Evolutionary conservation across 83 land plant genomes (phyloP).

Genomic region (Diphasiastrum complanatum): DNA sequence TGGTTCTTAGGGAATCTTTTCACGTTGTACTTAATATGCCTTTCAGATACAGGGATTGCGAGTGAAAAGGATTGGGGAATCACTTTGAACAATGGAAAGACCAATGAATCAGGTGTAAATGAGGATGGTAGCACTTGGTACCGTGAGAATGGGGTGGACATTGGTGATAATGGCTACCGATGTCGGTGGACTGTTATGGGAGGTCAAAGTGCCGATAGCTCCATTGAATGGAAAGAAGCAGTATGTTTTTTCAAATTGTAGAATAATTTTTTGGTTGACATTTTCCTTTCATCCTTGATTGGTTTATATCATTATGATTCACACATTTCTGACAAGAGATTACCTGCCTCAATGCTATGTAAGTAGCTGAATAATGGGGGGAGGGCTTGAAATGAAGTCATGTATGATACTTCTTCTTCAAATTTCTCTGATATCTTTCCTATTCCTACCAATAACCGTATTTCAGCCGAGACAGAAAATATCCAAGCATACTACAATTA

Average conservation of each 20-base stretch:
- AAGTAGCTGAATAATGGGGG: too few relatives aligned
- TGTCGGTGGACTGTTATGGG: constrained; percentile 97
- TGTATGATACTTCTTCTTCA: not conserved
- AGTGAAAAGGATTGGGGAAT: constrained; percentile 98
- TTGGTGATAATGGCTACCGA: constrained; percentile 90
- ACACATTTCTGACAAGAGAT: not conserved
- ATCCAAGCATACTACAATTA: too few relatives aligned
- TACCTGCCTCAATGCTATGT: too few relatives aligned
- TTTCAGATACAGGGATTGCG: constrained; percentile 93
- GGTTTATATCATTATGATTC: too few relatives aligned
- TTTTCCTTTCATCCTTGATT: too few relatives aligned
- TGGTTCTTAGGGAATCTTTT: too few relatives aligned
- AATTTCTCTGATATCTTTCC: too few relatives aligned
- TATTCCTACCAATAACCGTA: too few relatives aligned
- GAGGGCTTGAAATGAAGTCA: not conserved
- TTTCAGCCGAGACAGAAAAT: too few relatives aligned
- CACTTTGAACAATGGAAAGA: constrained; percentile 59
- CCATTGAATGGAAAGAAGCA: constrained; percentile 90
- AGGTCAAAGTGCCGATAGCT: constrained; percentile 61
- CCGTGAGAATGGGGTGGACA: constrained; percentile 81
- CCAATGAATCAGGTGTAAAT: constrained; percentile 73
- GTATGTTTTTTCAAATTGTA: constrained; percentile 44
- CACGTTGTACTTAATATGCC: constrained; percentile 1
- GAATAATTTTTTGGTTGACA: not conserved
- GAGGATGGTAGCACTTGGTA: constrained; percentile 95